These are phyloP conservation scores for Coemansia sp. DNA, from an alignment of 192 early-diverging fungal species.

Conservation along the genomic window DNA sequence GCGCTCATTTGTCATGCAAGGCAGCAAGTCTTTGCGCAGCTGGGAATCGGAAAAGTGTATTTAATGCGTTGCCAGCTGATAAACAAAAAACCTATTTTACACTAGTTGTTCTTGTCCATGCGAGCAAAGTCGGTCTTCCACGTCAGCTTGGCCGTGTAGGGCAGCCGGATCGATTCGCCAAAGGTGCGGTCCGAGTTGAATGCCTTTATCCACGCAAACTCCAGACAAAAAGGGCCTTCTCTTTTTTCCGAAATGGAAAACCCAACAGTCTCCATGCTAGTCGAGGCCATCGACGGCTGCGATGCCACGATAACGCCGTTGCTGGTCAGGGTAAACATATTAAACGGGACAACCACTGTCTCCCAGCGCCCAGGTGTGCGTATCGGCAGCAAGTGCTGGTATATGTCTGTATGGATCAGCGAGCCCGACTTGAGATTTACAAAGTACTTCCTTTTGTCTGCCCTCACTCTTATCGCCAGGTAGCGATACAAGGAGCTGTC, in stretches of 20 bases:
- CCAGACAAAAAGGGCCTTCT: constrained; percentile 82
- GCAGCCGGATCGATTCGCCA: constrained; percentile 69
- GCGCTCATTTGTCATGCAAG: too few relatives aligned
- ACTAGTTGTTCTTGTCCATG: constrained; percentile 29
- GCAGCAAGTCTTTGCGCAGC: too few relatives aligned
- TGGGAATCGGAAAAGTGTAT: too few relatives aligned
- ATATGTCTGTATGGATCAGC: constrained; percentile 79
- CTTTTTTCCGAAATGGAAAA: constrained; percentile 79
- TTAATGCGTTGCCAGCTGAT: too few relatives aligned
- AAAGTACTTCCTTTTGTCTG: constrained; percentile 83
- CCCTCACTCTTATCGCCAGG: constrained; percentile 74
- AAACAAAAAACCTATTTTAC: not conserved
- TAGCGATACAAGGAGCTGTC: constrained; percentile 87
- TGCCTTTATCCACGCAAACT: constrained; percentile 90
- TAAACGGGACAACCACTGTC: constrained; percentile 87
- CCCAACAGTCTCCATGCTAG: constrained; percentile 85
- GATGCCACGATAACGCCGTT: constrained; percentile 83
- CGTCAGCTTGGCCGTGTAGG: constrained; percentile 26
- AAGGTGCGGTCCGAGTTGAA: constrained; percentile 77
- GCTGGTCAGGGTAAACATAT: constrained; percentile 88
- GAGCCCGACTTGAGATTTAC: constrained; percentile 91
- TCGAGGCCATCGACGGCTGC: constrained; percentile 82
- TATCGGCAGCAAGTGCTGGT: constrained; percentile 90
- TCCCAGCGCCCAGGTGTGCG: constrained; percentile 91
- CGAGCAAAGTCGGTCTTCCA: constrained; percentile 44